Percentiles rank a stretch among this genome's conserved stretches.
phyloP scores from a whole-genome alignment of 2,329 filamentous ascomycete species.

The Stenocarpella maydis region DNA sequence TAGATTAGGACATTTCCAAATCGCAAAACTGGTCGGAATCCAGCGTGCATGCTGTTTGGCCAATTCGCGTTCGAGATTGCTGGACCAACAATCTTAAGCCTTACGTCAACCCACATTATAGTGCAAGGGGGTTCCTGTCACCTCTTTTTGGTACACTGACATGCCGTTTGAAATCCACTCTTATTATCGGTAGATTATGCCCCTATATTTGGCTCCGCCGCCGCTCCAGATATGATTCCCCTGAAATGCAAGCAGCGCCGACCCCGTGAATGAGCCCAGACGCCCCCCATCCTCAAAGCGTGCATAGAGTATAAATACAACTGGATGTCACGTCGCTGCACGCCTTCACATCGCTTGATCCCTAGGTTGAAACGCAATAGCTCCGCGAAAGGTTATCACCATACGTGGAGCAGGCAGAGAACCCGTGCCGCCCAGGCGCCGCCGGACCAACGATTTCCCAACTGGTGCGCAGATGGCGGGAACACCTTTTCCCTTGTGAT shows the following conservation, averaged over 20 bases:
- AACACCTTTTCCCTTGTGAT: no score
- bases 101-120: background rate
- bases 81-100: background rate
- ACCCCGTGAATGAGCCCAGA: background rate
- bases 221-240: constrained; percentile 22
- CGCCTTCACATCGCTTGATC: background rate
- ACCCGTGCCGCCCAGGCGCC: no score
- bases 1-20: background rate
- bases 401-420: background rate
- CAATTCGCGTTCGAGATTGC: background rate
- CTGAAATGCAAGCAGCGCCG: constrained; percentile 5
- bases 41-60: no score
- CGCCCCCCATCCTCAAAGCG: background rate
- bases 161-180: constrained; percentile 16
- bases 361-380: background rate
- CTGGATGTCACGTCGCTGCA: background rate
- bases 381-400: background rate
- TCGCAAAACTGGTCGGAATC: no score
- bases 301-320: background rate
- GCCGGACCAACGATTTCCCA: background rate
- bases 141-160: constrained; percentile 1
- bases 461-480: background rate
- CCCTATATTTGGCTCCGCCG: constrained; percentile 25
- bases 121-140: background rate
- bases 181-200: constrained; percentile 19